Evolutionary conservation across 371 early-diverging fungal species (phyloP), one percentile per base, ranked within the genome.

Genomic region (Vairimorpha ceranae): DNA sequence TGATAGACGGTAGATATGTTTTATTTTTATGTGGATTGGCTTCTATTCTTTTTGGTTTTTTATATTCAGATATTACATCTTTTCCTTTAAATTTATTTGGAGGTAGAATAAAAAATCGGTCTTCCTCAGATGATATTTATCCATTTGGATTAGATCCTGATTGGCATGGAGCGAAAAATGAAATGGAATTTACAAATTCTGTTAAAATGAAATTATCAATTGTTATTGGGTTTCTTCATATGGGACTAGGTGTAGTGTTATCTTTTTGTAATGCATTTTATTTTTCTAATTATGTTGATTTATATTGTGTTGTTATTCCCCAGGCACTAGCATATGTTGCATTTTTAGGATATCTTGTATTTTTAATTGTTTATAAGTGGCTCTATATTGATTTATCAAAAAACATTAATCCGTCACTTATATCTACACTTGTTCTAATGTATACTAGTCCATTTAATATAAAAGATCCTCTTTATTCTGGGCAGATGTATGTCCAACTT

Each of bases 201-300:
- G 93, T 97, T 87, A 99, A 97, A 87, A 97, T 97, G 97, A 99
- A 99, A 83, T 90, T 92, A 89, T 90, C 94, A 33, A 88, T 99
- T 75, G 87, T 97, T 63, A 78, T 99, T 48, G 99, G 99, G 77
- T 94, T 95, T 43, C 85, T 92, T 70, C 99, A 98, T 79, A 95
- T 99, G 96, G 83, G 88, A 8, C 90, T 95, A 77, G 99, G 95
- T 73, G 89, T 95, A 72, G 86, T 88, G 67, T 86, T 99, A 77
- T 87, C 90, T 52, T 87, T 91, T n/a, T 89, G 87, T 77, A 99
- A 99, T 82, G 90, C 92, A 74, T 71, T 87, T 66, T 88, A 93
- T 86, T 92, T 89, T 78, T 87, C 89, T 69, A 87, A 91, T 76
- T 86, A 86, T 65, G 83, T 89, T 51, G 88, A 89, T 78, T 88